Percentiles rank a stretch among this genome's conserved stretches.
These are phyloP conservation scores for Amphibolis antarctica DNA, from an alignment of 106 monocot genomes.

Conservation along the genomic window DNA sequence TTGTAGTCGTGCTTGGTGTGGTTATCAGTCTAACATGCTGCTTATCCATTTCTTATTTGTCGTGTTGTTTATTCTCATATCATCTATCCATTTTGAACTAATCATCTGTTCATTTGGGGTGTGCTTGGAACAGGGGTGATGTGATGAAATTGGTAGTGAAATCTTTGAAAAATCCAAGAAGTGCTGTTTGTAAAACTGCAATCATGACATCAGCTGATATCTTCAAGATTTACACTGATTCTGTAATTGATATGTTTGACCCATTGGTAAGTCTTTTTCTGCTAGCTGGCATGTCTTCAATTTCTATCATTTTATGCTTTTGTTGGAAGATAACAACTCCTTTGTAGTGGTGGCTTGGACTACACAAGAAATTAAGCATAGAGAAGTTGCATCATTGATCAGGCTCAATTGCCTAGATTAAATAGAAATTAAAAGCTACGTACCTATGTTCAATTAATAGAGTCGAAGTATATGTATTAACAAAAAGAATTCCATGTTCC, in stretches of 20 bases:
- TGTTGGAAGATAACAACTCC: background rate
- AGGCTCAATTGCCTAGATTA: no score
- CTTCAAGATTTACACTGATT: slow-evolving; percentile 64
- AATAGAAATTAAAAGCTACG: no score
- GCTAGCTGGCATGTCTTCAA: background rate
- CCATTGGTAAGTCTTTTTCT: slow-evolving; percentile 43
- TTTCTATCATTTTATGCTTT: slow-evolving; percentile 5
- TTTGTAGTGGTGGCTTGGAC: no score
- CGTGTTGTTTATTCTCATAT: background rate
- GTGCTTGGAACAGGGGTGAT: slow-evolving; percentile 27
- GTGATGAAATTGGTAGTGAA: slow-evolving; percentile 71
- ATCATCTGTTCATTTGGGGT: background rate
- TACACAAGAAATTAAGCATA: no score
- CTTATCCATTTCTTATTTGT: background rate
- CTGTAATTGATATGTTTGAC: slow-evolving; percentile 66
- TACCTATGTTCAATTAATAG: no score
- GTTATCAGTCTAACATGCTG: background rate
- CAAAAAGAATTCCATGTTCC: no score
- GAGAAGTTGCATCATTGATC: no score
- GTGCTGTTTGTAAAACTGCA: slow-evolving; percentile 96
- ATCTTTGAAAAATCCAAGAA: slow-evolving; percentile 87
- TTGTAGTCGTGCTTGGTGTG: background rate
- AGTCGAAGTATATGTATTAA: no score
- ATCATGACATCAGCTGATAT: slow-evolving; percentile 88
- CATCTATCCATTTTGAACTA: background rate